These are phyloP conservation scores for Rhodamnia argentea DNA, from an alignment of 345 rosid species.

Conservation along the genomic window DNA sequence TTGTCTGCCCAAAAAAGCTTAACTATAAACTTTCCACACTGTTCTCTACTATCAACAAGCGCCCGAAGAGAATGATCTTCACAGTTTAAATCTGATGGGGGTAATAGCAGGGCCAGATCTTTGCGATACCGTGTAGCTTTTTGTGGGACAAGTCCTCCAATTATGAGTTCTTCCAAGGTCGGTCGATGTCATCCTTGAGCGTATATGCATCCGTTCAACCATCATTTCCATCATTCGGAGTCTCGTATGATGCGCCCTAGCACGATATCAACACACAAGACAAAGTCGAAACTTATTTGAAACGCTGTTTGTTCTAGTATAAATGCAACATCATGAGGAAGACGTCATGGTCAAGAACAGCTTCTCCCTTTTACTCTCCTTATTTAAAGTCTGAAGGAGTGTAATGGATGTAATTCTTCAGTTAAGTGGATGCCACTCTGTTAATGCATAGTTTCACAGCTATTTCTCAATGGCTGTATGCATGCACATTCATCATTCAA, in stretches of 20 bases:
- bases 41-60: neutral
- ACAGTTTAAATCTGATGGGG: neutral
- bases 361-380: neutral
- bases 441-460: neutral
- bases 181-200: neutral
- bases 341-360: neutral
- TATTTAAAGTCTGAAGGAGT: neutral
- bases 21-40: neutral
- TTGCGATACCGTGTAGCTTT: neutral
- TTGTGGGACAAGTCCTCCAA: neutral
- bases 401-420: neutral
- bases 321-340: neutral
- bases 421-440: neutral
- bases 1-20: neutral
- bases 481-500: neutral
- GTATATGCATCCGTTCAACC: neutral
- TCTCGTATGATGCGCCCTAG: neutral
- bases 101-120: neutral
- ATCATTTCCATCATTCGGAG: neutral
- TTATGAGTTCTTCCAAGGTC: neutral
- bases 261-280: neutral
- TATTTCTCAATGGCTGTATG: neutral
- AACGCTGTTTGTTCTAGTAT: neutral
- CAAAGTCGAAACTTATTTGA: neutral
- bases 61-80: neutral